phyloP scores from a whole-genome alignment of 164 flowering plant genomes.

The Santalum album region DNA sequence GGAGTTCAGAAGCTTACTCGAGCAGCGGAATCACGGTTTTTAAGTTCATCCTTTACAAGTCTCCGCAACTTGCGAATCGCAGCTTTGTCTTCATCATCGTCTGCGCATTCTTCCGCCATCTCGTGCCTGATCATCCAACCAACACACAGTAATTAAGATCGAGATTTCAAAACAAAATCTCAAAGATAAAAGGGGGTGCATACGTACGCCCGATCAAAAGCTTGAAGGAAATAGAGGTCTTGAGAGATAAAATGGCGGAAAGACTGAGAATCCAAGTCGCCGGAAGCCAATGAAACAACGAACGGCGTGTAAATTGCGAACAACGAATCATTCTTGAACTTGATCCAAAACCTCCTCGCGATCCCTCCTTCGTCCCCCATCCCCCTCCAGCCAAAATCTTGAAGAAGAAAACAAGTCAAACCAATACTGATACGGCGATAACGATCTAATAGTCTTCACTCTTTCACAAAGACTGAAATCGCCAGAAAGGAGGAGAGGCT shows the following conservation, averaged over 20 bases:
- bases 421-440: neutral
- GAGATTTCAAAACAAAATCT: too few relatives aligned
- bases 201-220: neutral
- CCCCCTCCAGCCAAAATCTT: neutral
- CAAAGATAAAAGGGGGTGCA: neutral
- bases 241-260: neutral
- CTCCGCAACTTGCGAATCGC: slow-evolving; percentile 10
- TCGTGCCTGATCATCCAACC: neutral
- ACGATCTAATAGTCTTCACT: neutral
- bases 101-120: slow-evolving; percentile 4
- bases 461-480: neutral
- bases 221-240: neutral
- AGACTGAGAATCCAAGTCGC: neutral
- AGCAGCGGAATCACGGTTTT: slow-evolving; percentile 5
- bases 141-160: neutral
- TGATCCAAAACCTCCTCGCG: slow-evolving; percentile 12
- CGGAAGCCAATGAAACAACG: neutral
- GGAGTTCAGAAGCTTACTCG: slow-evolving; percentile 7
- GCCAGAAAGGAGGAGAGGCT: too few relatives aligned
- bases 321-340: slow-evolving; percentile 10
- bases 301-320: slow-evolving; percentile 5
- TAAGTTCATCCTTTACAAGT: neutral
- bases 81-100: slow-evolving; percentile 16
- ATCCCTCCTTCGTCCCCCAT: slow-evolving; percentile 12
- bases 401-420: neutral